These are phyloP conservation scores for Phytophthora citrophthora DNA, from an alignment of 352 stramenopile species.

Conservation along the genomic window DNA sequence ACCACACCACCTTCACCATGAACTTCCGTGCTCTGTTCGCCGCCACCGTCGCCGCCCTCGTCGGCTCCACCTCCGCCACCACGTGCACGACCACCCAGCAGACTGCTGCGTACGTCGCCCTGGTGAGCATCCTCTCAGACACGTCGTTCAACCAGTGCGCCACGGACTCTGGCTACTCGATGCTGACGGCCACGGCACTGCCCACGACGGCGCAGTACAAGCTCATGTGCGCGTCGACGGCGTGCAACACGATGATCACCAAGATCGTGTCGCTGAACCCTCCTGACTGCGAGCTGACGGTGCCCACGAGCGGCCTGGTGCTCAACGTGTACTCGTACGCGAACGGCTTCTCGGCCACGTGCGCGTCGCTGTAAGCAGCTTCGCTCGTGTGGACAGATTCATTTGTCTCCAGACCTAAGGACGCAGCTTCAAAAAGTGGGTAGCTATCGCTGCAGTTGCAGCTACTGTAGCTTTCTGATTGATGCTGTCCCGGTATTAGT, in stretches of 20 bases:
- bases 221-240: slow-evolving; percentile 31
- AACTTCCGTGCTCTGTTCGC: slow-evolving; percentile 31
- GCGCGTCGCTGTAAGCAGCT: slow-evolving; percentile 17
- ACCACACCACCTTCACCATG: slow-evolving; percentile 19
- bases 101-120: slow-evolving; percentile 25
- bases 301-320: slow-evolving; percentile 35
- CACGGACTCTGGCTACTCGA: slow-evolving; percentile 30
- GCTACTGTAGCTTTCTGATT: neutral
- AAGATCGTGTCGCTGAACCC: slow-evolving; percentile 32
- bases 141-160: slow-evolving; percentile 28
- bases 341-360: slow-evolving; percentile 30
- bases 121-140: slow-evolving; percentile 27
- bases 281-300: slow-evolving; percentile 37
- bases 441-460: neutral
- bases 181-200: slow-evolving; percentile 31
- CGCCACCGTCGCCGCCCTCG: slow-evolving; percentile 24
- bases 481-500: neutral
- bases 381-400: neutral
- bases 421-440: neutral
- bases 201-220: slow-evolving; percentile 27
- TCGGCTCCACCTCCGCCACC: slow-evolving; percentile 12
- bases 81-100: slow-evolving; percentile 27
- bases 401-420: neutral
- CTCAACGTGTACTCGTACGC: slow-evolving; percentile 37
- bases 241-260: slow-evolving; percentile 31